Evolutionary conservation across 2,329 filamentous ascomycete genomes (phyloP).

Genomic region (Geosmithia morbida): DNA sequence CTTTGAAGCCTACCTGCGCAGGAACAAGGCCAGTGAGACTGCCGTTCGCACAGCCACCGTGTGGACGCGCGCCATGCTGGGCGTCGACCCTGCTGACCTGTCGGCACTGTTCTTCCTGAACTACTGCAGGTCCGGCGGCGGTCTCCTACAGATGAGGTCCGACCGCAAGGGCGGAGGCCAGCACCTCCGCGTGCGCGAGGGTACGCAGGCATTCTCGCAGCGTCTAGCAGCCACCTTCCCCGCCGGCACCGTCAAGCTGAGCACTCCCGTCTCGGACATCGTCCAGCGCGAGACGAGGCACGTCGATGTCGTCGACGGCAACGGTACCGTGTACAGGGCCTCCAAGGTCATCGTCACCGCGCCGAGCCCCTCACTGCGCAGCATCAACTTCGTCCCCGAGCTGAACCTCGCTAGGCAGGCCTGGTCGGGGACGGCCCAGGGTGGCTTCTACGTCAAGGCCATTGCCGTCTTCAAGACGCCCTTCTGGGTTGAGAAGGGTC

Average conservation of each 20-base stretch:
- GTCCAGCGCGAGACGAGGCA: slow-evolving; percentile 8
- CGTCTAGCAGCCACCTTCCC: slow-evolving; percentile 20
- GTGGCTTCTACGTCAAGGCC: slow-evolving; percentile 36
- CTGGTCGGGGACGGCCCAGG: slow-evolving; percentile 14
- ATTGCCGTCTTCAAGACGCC: slow-evolving; percentile 26
- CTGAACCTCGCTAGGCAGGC: slow-evolving; percentile 25
- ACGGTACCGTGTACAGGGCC: slow-evolving; percentile 15
- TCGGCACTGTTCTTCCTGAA: slow-evolving; percentile 39
- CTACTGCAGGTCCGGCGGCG: slow-evolving; percentile 37
- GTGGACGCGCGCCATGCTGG: slow-evolving; percentile 35
- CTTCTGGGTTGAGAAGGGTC: slow-evolving; percentile 20
- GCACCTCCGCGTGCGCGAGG: slow-evolving; percentile 31
- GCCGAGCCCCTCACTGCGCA: slow-evolving; percentile 27
- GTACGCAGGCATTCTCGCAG: slow-evolving; percentile 25
- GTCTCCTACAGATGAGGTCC: slow-evolving; percentile 35
- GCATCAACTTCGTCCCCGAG: slow-evolving; percentile 29
- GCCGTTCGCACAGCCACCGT: slow-evolving; percentile 22
- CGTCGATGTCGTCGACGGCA: slow-evolving; percentile 9
- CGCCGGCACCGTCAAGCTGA: slow-evolving; percentile 11
- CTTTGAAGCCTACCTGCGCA: slow-evolving; percentile 13
- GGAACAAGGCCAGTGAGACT: slow-evolving; percentile 7
- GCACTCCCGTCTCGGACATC: slow-evolving; percentile 14
- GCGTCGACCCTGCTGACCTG: slow-evolving; percentile 31
- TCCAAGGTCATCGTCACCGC: slow-evolving; percentile 32
- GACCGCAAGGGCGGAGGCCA: slow-evolving; percentile 37